phyloP scores from a whole-genome alignment of 805 yeast genomes.

The Saccharomyces paradoxus region DNA sequence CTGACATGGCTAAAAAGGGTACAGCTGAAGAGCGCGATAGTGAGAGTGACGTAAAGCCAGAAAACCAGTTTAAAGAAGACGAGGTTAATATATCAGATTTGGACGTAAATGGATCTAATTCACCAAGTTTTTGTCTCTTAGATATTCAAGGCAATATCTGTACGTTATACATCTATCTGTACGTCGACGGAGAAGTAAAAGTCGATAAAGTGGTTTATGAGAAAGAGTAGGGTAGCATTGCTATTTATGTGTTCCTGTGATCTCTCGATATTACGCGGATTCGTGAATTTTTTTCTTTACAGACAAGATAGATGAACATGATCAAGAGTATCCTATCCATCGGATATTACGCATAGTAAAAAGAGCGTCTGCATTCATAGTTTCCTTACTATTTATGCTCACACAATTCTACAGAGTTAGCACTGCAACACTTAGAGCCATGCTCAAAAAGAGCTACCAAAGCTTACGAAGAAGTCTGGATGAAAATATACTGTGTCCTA shows the following conservation, averaged over 20 bases:
- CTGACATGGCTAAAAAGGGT: conserved; percentile 12
- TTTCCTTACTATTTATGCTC: neutral
- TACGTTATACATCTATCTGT: conserved; percentile 77
- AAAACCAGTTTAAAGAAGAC: neutral
- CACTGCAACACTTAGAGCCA: neutral
- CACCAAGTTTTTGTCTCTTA: conserved; percentile 81
- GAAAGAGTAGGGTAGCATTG: conserved; percentile 32
- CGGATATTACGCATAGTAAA: neutral
- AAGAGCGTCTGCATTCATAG: neutral
- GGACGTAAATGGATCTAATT: conserved; percentile 30
- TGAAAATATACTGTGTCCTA: neutral
- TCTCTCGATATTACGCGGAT: neutral
- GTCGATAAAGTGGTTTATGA: conserved; percentile 78
- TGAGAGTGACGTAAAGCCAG: conserved; percentile 6
- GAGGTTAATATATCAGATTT: conserved; percentile 14
- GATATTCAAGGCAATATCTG: conserved; percentile 78
- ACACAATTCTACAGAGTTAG: neutral
- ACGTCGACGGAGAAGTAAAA: conserved; percentile 72
- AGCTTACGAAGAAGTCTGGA: neutral
- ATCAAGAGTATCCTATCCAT: neutral
- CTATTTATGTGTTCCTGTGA: neutral
- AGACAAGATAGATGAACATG: neutral
- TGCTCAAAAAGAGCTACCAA: neutral
- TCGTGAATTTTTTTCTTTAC: neutral
- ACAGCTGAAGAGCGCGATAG: conserved; percentile 13